These are phyloP conservation scores for Mycena vulgaris DNA, from an alignment of 768 basidiomycete species.

Conservation along the genomic window DNA sequence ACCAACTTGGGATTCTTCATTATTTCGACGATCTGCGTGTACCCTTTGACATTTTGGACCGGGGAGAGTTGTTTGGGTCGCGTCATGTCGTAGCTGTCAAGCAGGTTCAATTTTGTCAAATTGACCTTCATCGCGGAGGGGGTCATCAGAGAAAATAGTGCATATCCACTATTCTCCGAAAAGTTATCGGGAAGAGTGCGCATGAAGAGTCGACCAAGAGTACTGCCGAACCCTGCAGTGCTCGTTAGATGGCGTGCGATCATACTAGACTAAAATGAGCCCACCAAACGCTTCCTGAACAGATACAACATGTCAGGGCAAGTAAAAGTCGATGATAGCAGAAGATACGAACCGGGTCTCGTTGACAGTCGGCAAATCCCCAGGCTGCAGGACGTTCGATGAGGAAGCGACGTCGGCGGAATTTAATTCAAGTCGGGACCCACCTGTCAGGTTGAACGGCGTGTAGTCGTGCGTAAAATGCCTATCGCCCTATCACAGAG, in stretches of 20 bases:
- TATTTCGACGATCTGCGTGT: conserved; percentile 68
- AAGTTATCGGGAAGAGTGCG: conserved; percentile 82
- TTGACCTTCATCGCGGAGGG: conserved; percentile 76
- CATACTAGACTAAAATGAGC: conserved; percentile 47
- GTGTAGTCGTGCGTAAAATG: conserved; percentile 89
- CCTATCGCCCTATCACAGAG: conserved; percentile 68
- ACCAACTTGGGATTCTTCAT: conserved; percentile 65
- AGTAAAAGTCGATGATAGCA: too few relatives aligned
- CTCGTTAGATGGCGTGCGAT: not conserved
- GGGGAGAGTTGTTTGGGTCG: conserved; percentile 58
- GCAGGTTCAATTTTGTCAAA: conserved; percentile 68
- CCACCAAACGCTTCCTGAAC: conserved; percentile 76
- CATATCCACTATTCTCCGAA: conserved; percentile 78
- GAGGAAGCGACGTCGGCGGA: too few relatives aligned
- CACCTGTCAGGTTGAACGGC: conserved; percentile 85
- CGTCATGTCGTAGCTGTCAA: conserved; percentile 68
- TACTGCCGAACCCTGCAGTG: conserved; percentile 75
- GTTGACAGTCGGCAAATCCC: conserved; percentile 89
- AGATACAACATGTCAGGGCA: too few relatives aligned
- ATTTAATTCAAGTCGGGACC: too few relatives aligned
- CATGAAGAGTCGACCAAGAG: conserved; percentile 80
- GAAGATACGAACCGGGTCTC: too few relatives aligned
- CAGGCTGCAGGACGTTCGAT: too few relatives aligned
- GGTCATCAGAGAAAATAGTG: conserved; percentile 93
- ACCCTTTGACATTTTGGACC: conserved; percentile 56